Conservation (phyloP, 495 filamentous ascomycete genomes). For the Beverwykella pulmonaria region DNA sequence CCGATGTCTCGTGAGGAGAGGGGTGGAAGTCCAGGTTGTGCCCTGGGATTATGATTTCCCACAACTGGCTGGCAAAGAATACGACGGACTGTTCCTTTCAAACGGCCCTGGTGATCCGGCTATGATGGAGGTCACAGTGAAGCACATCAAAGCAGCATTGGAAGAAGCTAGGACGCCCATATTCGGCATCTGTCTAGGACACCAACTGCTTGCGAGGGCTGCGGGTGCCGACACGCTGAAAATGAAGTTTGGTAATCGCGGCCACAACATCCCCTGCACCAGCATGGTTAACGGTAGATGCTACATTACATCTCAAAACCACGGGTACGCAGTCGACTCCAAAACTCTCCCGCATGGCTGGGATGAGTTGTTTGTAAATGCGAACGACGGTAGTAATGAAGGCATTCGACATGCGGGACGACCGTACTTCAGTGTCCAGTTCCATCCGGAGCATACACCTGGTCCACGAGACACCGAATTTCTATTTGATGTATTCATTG, state of each 20-base stretch:
- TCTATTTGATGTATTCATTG: conserved; percentile 94
- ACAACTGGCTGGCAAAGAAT: conserved; percentile 70
- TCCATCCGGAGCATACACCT: conserved; percentile 95
- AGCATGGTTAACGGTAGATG: conserved; percentile 91
- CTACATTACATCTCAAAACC: conserved; percentile 98
- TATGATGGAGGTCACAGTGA: conserved; percentile 72
- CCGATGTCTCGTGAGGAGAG: conserved; percentile 83
- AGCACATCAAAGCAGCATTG: conserved; percentile 72
- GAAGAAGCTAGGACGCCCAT: conserved; percentile 78
- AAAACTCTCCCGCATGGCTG: conserved; percentile 73
- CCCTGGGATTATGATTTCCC: conserved; percentile 95
- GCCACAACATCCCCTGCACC: conserved; percentile 97
- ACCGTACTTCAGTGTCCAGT: conserved; percentile 97
- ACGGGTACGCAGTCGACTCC: conserved; percentile 90
- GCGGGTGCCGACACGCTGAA: conserved; percentile 86
- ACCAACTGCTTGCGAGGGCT: conserved; percentile 89
- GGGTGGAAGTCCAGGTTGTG: conserved; percentile 92
- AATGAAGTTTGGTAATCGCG: conserved; percentile 99
- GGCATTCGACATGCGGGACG: conserved; percentile 84
- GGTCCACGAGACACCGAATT: conserved; percentile 96
- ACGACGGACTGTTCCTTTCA: conserved; percentile 95
- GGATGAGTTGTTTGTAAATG: conserved; percentile 94
- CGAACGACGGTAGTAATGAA: conserved; percentile 97
- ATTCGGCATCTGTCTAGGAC: conserved; percentile 95
- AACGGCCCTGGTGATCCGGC: conserved; percentile 97